These are phyloP conservation scores for Porpolomopsis calyptriformis DNA, from an alignment of 768 basidiomycete genomes.

Conservation along the genomic window DNA sequence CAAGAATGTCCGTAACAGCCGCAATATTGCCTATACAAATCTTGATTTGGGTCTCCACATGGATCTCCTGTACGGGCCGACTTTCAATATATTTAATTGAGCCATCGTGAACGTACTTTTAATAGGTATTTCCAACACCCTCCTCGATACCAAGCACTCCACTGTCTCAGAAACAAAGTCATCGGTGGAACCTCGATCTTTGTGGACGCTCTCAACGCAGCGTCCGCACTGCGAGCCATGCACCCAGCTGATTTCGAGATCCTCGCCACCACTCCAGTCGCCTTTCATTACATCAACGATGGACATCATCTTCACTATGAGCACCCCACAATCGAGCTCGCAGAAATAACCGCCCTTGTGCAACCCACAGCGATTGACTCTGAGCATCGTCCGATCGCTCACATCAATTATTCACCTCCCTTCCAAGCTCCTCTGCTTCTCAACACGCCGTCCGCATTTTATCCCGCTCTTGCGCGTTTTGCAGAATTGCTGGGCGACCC, in stretches of 20 bases:
- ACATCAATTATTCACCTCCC: slow-evolving; percentile 89
- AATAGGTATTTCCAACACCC: slow-evolving; percentile 82
- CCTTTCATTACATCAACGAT: slow-evolving; percentile 87
- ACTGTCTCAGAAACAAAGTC: slow-evolving; percentile 81
- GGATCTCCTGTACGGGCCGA: slow-evolving; percentile 72
- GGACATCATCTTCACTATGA: slow-evolving; percentile 66
- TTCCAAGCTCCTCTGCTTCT: slow-evolving; percentile 77
- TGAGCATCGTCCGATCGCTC: slow-evolving; percentile 28
- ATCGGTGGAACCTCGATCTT: slow-evolving; percentile 78
- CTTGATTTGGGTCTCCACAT: slow-evolving; percentile 81
- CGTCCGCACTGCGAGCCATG: slow-evolving; percentile 35
- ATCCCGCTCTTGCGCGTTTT: slow-evolving; percentile 53
- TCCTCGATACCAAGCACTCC: slow-evolving; percentile 85
- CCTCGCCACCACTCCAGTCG: slow-evolving; percentile 57
- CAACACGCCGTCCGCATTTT: slow-evolving; percentile 44
- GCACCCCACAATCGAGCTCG: slow-evolving; percentile 71
- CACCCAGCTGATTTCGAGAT: slow-evolving; percentile 44
- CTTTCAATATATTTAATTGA: neutral
- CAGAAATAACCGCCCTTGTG: slow-evolving; percentile 8
- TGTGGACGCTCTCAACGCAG: slow-evolving; percentile 67
- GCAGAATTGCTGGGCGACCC: slow-evolving; percentile 44
- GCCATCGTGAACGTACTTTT: neutral
- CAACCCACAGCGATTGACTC: slow-evolving; percentile 7
- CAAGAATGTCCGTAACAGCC: slow-evolving; percentile 56
- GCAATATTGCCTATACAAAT: slow-evolving; percentile 93